Base-by-base conservation (phyloP, 257 asterid species). In the Ligustrum vulgare region DNA sequence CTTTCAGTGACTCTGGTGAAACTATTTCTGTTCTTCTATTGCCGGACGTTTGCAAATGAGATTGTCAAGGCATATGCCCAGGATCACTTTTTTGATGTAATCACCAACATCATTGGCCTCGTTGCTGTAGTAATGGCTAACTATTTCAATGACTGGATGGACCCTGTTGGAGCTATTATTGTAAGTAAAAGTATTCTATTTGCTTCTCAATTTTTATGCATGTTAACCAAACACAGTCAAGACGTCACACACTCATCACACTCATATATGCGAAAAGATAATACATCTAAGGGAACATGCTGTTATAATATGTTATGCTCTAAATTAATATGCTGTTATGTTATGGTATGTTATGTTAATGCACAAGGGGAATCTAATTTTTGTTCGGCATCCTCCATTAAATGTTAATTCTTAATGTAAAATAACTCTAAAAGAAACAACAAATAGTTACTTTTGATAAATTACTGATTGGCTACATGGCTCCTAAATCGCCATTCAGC, bases 21-120 rank as follows among this genome's bases (percentile, higher is more conserved):
- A 76, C 81, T 86, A 22, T 71, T 84, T 63, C 67, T 86, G 82
- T 72, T 78, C 64, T 4, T 84, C 47, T 86, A 86, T 63, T 86
- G 90, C 78, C 88, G 90, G 18, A 72, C 88, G 64, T 86, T 86
- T 47, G 82, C 88, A 77, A 84, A 86, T 64, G 90, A 86, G 86
- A 86, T 86, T 72, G 88, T 84, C 47, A 86, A 84, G 78, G 90
- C 90, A 18, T 86, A 84, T 73, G 90, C 90, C 25, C 88, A 86
- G 69, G 90, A 86, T 45, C 90, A 86, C 71, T 86, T 86, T 62
- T 86, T 86, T 31, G 90, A 86, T 63, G 90, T 86, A 34, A 70
- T 86, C 77, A 86, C 90, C 77, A 86, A 86, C 82, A 33, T 84
- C 64, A 84, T 86, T 60, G 90, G 90, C 20, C 86, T 86, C 4